Percentiles rank a stretch among this genome's conserved stretches.
Conservation (phyloP, 2,329 filamentous ascomycete genomes). For the Botrytis sinoallii region DNA sequence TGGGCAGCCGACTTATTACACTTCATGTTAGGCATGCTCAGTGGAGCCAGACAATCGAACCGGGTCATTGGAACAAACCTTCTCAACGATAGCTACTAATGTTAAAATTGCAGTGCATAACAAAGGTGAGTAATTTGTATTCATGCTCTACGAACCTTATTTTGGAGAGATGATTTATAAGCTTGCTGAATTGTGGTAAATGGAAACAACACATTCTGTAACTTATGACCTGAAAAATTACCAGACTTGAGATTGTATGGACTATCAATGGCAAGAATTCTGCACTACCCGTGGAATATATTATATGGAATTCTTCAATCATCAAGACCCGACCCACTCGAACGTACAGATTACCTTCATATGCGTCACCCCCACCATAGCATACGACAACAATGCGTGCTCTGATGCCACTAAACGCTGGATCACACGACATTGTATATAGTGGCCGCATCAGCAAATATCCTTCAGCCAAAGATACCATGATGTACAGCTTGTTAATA, state of each 20-base stretch:
- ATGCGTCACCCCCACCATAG: neutral
- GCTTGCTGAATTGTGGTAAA: neutral
- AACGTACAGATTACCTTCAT: neutral
- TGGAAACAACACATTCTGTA: neutral
- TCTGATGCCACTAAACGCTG: neutral
- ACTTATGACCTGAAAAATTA: neutral
- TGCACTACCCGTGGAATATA: neutral
- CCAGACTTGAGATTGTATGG: slow-evolving; percentile 1
- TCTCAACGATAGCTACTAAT: neutral
- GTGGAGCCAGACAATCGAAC: neutral
- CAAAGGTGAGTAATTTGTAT: neutral
- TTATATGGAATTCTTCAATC: neutral
- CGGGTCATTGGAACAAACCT: slow-evolving; percentile 5
- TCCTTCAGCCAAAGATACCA: neutral
- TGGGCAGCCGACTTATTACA: neutral
- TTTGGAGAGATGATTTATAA: neutral
- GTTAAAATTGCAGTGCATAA: neutral
- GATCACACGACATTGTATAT: neutral
- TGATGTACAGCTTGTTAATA: neutral
- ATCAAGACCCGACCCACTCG: neutral
- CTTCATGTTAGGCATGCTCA: neutral
- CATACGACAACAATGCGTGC: neutral
- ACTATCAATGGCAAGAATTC: neutral
- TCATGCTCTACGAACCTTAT: neutral
- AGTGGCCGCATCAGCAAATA: neutral